phyloP scores from a whole-genome alignment of 2,329 filamentous ascomycete species.

The Colletotrichum melonis region DNA sequence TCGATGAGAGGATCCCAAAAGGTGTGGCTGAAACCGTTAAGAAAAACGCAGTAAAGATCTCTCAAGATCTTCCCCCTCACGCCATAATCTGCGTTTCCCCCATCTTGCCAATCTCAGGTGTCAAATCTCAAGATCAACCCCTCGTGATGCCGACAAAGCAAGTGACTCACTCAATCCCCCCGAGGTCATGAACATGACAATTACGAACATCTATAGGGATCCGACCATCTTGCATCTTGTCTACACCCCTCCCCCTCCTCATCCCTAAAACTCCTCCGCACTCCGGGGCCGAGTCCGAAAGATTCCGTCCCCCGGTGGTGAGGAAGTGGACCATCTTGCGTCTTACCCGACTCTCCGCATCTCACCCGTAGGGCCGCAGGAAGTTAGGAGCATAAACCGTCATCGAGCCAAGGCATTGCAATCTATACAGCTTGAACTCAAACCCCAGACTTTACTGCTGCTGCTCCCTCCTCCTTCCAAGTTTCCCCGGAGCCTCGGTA shows the following conservation, averaged over 20 bases:
- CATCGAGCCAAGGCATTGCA: neutral
- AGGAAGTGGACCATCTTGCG: neutral
- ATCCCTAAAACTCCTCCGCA: neutral
- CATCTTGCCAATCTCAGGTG: neutral
- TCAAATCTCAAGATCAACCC: neutral
- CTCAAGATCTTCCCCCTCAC: neutral
- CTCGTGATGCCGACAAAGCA: neutral
- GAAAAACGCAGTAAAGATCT: neutral
- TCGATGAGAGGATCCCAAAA: neutral
- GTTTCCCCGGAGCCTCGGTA: neutral
- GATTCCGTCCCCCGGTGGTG: constrained; percentile 8
- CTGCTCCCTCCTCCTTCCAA: neutral
- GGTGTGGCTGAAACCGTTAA: constrained; percentile 2
- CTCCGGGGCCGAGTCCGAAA: constrained; percentile 15
- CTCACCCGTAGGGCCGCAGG: neutral
- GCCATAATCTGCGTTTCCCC: constrained; percentile 19
- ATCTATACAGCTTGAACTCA: neutral
- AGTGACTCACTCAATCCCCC: neutral
- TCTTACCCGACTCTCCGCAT: neutral
- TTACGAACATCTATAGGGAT: neutral
- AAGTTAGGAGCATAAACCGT: neutral
- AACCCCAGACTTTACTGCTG: neutral
- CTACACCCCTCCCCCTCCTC: neutral
- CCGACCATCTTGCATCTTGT: neutral
- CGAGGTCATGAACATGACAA: neutral